Percentiles rank a stretch among this genome's conserved stretches.
phyloP scores from a whole-genome alignment of 2,329 filamentous ascomycete genomes.

The Fusarium lyarnte region DNA sequence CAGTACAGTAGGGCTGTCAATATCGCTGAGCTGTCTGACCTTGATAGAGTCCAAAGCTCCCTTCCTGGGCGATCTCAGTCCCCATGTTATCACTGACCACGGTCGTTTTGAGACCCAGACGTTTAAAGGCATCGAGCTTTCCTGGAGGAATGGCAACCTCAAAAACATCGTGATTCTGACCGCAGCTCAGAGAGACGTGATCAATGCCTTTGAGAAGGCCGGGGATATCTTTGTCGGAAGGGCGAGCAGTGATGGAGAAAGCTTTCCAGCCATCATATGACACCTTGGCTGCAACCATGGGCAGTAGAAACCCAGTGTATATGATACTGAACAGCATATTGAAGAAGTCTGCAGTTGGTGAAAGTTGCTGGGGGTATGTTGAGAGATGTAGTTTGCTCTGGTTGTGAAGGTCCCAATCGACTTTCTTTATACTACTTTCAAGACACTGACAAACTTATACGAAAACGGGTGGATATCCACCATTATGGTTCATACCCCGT shows the following conservation, averaged over 20 bases:
- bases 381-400: background rate
- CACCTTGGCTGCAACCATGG: slow-evolving; percentile 28
- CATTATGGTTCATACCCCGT: background rate
- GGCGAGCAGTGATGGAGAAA: slow-evolving; percentile 36
- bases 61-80: slow-evolving; percentile 38
- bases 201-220: slow-evolving; percentile 27
- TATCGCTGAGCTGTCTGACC: background rate
- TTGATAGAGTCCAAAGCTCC: slow-evolving; percentile 24
- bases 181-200: slow-evolving; percentile 41
- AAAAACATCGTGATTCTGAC: slow-evolving; percentile 31
- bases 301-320: slow-evolving; percentile 9
- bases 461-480: no score
- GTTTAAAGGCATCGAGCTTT: slow-evolving; percentile 32
- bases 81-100: slow-evolving; percentile 41
- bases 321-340: slow-evolving; percentile 15
- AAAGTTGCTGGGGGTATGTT: background rate
- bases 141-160: slow-evolving; percentile 43
- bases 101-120: slow-evolving; percentile 35
- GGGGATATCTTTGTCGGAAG: slow-evolving; percentile 23
- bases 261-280: slow-evolving; percentile 43
- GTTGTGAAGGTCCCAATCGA: background rate
- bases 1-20: fast-evolving
- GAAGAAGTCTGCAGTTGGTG: background rate
- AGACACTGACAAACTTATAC: background rate
- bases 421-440: background rate